These are phyloP conservation scores for Maudiozyma humilis DNA, from an alignment of 1,139 yeast genomes.

Conservation along the genomic window DNA sequence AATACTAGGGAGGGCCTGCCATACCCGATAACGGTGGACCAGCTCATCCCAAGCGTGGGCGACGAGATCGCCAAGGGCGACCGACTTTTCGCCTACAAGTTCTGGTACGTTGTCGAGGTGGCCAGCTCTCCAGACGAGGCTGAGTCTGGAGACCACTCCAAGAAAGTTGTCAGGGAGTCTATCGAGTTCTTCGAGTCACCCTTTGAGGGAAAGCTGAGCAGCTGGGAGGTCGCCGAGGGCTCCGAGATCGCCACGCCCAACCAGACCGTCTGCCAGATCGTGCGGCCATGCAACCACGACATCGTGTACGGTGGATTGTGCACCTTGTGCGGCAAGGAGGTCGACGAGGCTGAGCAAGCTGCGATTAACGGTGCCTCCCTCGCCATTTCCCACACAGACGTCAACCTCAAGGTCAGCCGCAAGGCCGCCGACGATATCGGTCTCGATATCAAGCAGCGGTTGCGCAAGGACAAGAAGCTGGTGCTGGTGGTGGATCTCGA, in stretches of 20 bases:
- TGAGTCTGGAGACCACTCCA: conserved; percentile 6
- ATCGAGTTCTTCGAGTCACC: conserved; percentile 60
- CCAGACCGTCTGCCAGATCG: conserved; percentile 45
- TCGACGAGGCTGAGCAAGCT: conserved; percentile 58
- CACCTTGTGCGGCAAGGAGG: conserved; percentile 81
- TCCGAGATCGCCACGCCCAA: conserved; percentile 52
- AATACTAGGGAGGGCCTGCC: conserved; percentile 29
- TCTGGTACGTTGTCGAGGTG: conserved; percentile 31
- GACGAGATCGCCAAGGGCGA: conserved; percentile 26
- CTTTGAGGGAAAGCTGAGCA: conserved; percentile 57
- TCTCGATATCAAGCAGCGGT: conserved; percentile 51
- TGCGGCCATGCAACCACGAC: conserved; percentile 85
- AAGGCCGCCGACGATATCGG: conserved; percentile 86
- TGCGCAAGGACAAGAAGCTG: conserved; percentile 57
- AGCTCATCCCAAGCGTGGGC: conserved; percentile 25
- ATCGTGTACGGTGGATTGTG: conserved; percentile 96
- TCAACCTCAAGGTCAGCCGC: conserved; percentile 74
- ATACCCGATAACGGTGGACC: conserved; percentile 30
- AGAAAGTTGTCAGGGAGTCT: conserved; percentile 24
- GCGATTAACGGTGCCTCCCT: conserved; percentile 48
- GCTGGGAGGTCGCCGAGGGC: conserved; percentile 45
- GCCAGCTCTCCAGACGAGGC: conserved; percentile 20
- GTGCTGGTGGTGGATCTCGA: conserved; percentile 93
- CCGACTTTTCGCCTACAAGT: conserved; percentile 29
- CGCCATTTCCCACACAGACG: conserved; percentile 82